These are phyloP conservation scores for Lachancea dasiensis DNA, from an alignment of 805 yeast genomes.

Conservation along the genomic window DNA sequence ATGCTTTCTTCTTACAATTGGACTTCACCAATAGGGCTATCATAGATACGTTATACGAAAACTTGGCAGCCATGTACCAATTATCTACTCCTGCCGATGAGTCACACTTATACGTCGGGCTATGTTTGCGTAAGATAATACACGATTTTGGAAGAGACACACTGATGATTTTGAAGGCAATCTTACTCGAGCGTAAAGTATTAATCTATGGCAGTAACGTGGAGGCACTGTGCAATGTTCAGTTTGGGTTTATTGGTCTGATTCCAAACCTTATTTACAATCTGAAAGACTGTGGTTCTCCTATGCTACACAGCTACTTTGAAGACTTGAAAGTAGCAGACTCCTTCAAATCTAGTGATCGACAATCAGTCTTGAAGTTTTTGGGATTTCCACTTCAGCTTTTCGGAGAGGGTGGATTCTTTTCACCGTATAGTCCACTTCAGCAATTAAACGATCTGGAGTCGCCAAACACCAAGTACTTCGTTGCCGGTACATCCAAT, in stretches of 20 bases:
- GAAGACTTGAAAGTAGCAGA: constrained; percentile 50
- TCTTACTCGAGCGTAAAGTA: constrained; percentile 68
- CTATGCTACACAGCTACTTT: constrained; percentile 51
- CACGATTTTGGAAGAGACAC: constrained; percentile 51
- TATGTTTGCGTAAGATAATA: constrained; percentile 62
- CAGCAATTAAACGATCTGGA: constrained; percentile 79
- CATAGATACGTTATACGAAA: constrained; percentile 64
- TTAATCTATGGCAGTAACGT: constrained; percentile 75
- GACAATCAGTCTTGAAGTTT: constrained; percentile 69
- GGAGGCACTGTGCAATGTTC: constrained; percentile 73
- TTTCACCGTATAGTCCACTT: constrained; percentile 89
- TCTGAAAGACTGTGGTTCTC: constrained; percentile 75
- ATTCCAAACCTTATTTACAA: constrained; percentile 74
- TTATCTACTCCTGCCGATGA: constrained; percentile 36
- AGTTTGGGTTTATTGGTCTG: constrained; percentile 75
- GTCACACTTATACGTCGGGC: constrained; percentile 63
- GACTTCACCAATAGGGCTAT: constrained; percentile 67
- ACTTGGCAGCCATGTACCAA: constrained; percentile 44
- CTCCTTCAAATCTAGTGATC: constrained; percentile 68
- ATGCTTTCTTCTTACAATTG: constrained; percentile 75
- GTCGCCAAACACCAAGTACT: constrained; percentile 52
- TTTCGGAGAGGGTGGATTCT: constrained; percentile 80
- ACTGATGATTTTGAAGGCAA: constrained; percentile 65
- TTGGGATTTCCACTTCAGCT: constrained; percentile 84
- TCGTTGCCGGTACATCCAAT: constrained; percentile 83